Conservation (phyloP, 495 filamentous ascomycete genomes). For the Lasiosphaeria hispida region DNA sequence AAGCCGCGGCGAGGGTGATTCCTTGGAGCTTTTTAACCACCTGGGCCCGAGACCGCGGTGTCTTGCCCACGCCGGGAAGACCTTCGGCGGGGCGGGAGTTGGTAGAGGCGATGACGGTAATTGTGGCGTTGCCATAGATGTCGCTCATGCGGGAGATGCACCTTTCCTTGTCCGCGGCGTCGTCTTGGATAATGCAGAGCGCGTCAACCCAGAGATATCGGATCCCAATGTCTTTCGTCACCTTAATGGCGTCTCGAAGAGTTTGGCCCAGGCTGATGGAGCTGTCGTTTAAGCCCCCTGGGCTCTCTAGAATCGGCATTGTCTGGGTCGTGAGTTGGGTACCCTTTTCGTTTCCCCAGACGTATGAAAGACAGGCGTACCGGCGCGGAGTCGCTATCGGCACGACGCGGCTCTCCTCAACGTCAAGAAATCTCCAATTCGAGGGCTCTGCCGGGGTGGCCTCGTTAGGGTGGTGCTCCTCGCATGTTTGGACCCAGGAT, state of each 20-base stretch:
- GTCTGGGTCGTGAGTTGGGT: conserved; percentile 8
- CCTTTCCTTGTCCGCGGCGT: conserved; percentile 12
- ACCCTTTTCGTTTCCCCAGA: conserved; percentile 13
- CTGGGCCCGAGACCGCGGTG: conserved; percentile 7
- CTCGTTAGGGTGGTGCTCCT: conserved; percentile 1
- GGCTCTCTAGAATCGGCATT: conserved; percentile 1
- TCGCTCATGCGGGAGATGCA: conserved; percentile 18
- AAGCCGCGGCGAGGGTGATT: conserved; percentile 54
- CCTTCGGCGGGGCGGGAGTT: conserved; percentile 13
- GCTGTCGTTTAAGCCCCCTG: conserved; percentile 3
- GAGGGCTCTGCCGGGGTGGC: not conserved
- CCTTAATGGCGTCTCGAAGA: conserved; percentile 25
- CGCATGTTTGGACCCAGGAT: conserved; percentile 11
- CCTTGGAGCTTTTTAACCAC: conserved; percentile 43
- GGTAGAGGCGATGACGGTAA: conserved; percentile 24
- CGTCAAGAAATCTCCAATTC: conserved; percentile 14
- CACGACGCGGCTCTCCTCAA: conserved; percentile 4
- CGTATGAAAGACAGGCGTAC: conserved; percentile 21
- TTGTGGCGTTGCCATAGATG: conserved; percentile 22
- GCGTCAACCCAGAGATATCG: conserved; percentile 34
- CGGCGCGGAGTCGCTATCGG: not conserved
- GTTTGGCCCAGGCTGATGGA: conserved; percentile 22
- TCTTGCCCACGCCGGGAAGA: conserved; percentile 14
- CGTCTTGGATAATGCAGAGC: conserved; percentile 31
- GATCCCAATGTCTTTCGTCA: conserved; percentile 21